These are phyloP conservation scores for Aureoboletus auriporus DNA, from an alignment of 768 basidiomycete species.

Conservation along the genomic window DNA sequence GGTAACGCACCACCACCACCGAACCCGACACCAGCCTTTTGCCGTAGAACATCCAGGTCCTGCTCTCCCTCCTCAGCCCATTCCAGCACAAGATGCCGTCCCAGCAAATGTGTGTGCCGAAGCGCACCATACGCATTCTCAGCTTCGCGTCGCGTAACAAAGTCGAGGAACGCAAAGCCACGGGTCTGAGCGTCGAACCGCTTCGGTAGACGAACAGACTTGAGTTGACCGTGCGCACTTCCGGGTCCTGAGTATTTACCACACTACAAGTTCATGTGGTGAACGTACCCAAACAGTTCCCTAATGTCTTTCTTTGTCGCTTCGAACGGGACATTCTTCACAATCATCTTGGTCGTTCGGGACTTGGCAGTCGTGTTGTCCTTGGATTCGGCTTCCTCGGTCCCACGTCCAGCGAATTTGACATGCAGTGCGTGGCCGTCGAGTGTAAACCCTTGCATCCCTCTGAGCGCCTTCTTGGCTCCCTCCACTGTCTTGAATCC, in stretches of 20 bases:
- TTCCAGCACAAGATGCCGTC: constrained; percentile 90
- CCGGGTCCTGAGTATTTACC: background rate
- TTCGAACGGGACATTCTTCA: constrained; percentile 98
- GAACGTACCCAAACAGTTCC: constrained; percentile 78
- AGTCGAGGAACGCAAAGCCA: constrained; percentile 97
- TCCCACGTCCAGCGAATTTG: constrained; percentile 82
- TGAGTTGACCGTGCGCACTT: constrained; percentile 88
- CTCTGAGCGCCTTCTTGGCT: constrained; percentile 70
- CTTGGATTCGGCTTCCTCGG: constrained; percentile 50
- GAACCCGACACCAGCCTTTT: constrained; percentile 77
- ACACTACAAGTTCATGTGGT: background rate
- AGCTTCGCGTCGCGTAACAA: constrained; percentile 84
- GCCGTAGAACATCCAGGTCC: constrained; percentile 70
- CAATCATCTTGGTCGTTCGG: constrained; percentile 88
- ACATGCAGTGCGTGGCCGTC: constrained; percentile 85
- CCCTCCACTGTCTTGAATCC: constrained; percentile 77
- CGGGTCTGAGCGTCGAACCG: constrained; percentile 86
- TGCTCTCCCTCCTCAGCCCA: constrained; percentile 87
- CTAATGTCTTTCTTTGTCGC: constrained; percentile 89
- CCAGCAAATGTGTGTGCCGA: constrained; percentile 92
- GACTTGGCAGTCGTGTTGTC: constrained; percentile 43
- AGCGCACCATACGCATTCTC: constrained; percentile 84
- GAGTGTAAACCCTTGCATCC: constrained; percentile 75
- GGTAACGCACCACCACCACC: constrained; percentile 67
- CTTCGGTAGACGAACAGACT: constrained; percentile 89